Evolutionary conservation across 2,329 filamentous ascomycete genomes (phyloP), one percentile per base, ranked within the genome.

Genomic region (Arthrobotrys pseudoclavata): DNA sequence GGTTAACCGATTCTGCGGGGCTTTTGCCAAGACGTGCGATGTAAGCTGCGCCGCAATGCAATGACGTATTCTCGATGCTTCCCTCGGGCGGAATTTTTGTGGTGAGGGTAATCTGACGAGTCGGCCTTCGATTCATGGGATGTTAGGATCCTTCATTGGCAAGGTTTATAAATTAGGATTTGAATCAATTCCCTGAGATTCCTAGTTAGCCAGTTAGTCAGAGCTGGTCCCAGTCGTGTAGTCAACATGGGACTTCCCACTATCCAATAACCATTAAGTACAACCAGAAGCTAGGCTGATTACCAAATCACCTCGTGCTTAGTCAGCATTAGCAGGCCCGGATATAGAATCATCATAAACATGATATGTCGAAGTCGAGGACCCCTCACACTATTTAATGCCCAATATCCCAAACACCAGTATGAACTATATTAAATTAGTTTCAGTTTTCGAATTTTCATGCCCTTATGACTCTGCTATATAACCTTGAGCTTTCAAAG

Each of bases 11-110:
- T 22, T 37, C 6, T 18, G 52, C 52, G 52, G 52, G 52, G 40
- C n/a, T 18, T 31, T 57, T 37, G n/a, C 13, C 20, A 12, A 29
- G 52, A 37, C 40, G 15, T 26, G 6, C n/a, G n/a, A 50, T 1
- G 52, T 18, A 20, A 37, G 52, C 52, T 57, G 52, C 52, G 52
- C 52, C 52, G 31, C 52, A 37, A 57, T 37, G 18, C 29, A 22
- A 37, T 37, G 24, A 31, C 26, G 50, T 53, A 53, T 53, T 53
- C 29, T 29, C 31, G 31, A 34, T 34, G 4, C 12, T 1, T 34
- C 20, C 12, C 5, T 53, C 20, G 47, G 20, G 22, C 6, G 42
- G n/a, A 45, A 20, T 15, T 45, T 20, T 45, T 20, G 12, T 45
- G 42, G 15, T 20, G 42, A 45, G 42, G n/a, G 42, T 4, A 20